A percentile compares a stretch with the other conserved stretches of the same genome.
Evolutionary conservation across 148 eudicot genomes (phyloP).

Genomic region (Polygonum maritimum): DNA sequence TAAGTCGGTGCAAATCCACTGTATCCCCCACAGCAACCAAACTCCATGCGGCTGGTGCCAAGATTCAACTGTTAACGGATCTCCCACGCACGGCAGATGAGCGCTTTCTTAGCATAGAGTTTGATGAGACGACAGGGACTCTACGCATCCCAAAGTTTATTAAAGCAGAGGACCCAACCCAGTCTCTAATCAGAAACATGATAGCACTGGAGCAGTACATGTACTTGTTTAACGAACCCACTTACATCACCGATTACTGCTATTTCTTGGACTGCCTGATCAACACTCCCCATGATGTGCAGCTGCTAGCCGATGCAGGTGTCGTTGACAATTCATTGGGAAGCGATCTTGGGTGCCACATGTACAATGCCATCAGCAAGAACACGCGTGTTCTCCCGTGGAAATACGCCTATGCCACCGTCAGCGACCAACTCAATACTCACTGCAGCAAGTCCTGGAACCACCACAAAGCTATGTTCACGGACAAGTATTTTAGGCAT

Average conservation of each 20-base stretch:
- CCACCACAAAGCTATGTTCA: too few species aligned
- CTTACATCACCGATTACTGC: neutral
- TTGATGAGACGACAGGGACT: slow-evolving; percentile 8
- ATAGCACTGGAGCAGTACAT: neutral
- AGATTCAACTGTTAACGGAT: neutral
- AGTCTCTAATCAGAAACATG: slow-evolving; percentile 17
- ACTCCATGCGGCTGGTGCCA: slow-evolving; percentile 22
- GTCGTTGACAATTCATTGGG: neutral
- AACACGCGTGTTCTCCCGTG: neutral
- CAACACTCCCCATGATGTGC: neutral
- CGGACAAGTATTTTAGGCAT: neutral
- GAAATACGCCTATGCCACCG: neutral
- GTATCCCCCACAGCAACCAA: neutral
- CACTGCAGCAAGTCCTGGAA: too few species aligned
- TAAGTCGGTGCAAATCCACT: too few species aligned
- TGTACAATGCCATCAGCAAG: neutral
- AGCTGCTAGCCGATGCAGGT: neutral
- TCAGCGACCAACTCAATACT: neutral
- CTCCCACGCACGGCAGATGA: neutral
- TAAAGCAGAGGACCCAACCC: slow-evolving; percentile 11
- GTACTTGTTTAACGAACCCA: neutral
- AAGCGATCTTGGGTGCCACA: neutral
- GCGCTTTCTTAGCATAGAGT: slow-evolving; percentile 12
- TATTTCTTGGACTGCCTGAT: neutral
- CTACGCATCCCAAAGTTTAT: slow-evolving; percentile 28